Percentiles rank a stretch among this genome's conserved stretches.
Conservation (phyloP, 768 basidiomycete genomes). For the Naematelia encephala region DNA sequence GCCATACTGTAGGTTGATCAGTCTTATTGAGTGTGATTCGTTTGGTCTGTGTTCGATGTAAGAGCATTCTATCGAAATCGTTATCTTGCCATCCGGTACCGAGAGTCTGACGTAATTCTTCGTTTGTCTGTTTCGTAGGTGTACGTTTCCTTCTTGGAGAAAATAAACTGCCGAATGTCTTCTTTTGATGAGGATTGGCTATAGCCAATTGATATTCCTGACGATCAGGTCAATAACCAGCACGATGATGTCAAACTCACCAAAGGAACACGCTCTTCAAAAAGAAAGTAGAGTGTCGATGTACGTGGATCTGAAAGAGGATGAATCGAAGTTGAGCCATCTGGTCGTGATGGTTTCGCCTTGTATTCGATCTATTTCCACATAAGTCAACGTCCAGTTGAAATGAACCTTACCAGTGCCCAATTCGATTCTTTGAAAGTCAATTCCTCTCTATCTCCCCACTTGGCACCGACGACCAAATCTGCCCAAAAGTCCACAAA, state of each 20-base stretch:
- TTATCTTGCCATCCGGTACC: constrained; percentile 2
- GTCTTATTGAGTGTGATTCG: constrained; percentile 25
- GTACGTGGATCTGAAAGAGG: constrained; percentile 58
- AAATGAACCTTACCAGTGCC: constrained; percentile 84
- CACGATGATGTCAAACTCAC: constrained; percentile 64
- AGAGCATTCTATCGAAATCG: constrained; percentile 45
- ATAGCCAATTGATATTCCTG: constrained; percentile 46
- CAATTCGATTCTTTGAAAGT: constrained; percentile 84
- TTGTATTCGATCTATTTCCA: constrained; percentile 77
- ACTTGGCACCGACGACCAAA: constrained; percentile 57
- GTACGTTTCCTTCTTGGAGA: constrained; percentile 11
- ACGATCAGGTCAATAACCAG: constrained; percentile 4
- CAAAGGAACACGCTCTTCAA: constrained; percentile 86
- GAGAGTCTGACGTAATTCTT: not conserved
- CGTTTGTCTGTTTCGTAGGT: constrained; percentile 4
- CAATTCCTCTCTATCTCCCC: constrained; percentile 79
- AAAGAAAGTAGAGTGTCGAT: constrained; percentile 68
- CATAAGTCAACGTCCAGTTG: constrained; percentile 19
- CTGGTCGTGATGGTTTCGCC: constrained; percentile 57
- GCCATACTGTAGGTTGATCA: constrained; percentile 11
- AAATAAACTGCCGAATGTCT: constrained; percentile 24
- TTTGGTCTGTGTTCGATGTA: constrained; percentile 32
- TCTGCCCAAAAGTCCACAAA: constrained; percentile 71
- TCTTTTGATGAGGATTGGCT: constrained; percentile 35
- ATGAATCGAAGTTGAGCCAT: constrained; percentile 10